phyloP scores from a whole-genome alignment of 2,329 filamentous ascomycete genomes.

The Fusarium subglutinans region DNA sequence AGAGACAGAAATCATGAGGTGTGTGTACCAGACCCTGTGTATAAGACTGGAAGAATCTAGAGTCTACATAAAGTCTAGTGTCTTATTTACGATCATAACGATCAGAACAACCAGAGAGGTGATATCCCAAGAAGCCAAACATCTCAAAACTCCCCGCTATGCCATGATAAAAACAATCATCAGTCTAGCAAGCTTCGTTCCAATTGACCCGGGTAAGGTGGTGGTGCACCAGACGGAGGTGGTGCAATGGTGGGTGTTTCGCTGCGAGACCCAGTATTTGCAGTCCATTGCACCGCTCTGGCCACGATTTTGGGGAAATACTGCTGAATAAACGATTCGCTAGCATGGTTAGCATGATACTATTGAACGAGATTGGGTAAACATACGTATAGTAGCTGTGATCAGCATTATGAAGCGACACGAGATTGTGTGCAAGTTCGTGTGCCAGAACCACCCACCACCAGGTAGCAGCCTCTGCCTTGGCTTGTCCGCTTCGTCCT shows the following conservation, averaged over 20 bases:
- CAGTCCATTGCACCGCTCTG: slow-evolving; percentile 56
- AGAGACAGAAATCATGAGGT: not conserved
- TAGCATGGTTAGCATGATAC: slow-evolving; percentile 45
- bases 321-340: slow-evolving; percentile 79
- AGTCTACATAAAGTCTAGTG: slow-evolving; percentile 16
- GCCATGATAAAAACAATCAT: slow-evolving; percentile 6
- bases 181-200: slow-evolving; percentile 39
- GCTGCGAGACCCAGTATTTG: slow-evolving; percentile 7
- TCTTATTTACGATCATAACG: not conserved
- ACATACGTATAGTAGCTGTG: slow-evolving; percentile 84
- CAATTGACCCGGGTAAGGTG: slow-evolving; percentile 10
- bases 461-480: slow-evolving; percentile 77
- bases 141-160: slow-evolving; percentile 31
- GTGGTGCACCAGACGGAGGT: slow-evolving; percentile 37
- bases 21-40: not conserved
- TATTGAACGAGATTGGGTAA: not conserved
- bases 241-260: slow-evolving; percentile 7
- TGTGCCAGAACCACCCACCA: slow-evolving; percentile 98
- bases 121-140: slow-evolving; percentile 6
- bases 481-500: slow-evolving; percentile 54
- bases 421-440: slow-evolving; percentile 94
- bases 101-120: not conserved
- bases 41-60: slow-evolving; percentile 15
- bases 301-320: slow-evolving; percentile 77
- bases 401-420: slow-evolving; percentile 77